Evolutionary conservation across 306 rosid genomes (phyloP).

Genomic region (Cucumis hystrix): DNA sequence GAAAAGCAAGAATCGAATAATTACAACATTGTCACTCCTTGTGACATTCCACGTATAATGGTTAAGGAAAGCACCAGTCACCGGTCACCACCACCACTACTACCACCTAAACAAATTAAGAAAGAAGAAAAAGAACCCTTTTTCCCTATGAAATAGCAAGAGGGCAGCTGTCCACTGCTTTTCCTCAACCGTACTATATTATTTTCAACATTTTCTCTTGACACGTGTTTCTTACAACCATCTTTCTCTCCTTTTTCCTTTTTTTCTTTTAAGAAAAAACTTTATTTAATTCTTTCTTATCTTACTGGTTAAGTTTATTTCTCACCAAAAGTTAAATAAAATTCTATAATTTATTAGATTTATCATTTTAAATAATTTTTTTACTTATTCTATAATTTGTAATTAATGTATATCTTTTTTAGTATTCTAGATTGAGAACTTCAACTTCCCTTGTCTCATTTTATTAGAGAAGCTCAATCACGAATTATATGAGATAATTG

Average conservation of each 20-base stretch:
- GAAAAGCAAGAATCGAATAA: background rate
- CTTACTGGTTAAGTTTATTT: background rate
- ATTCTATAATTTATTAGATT: too few species aligned
- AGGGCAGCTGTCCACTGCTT: background rate
- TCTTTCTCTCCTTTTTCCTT: background rate
- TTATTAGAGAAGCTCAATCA: background rate
- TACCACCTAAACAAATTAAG: background rate
- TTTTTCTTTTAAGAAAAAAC: too few species aligned
- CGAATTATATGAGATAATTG: background rate
- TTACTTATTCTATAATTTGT: too few species aligned
- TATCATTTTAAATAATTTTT: too few species aligned
- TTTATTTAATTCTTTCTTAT: background rate
- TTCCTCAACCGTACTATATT: background rate
- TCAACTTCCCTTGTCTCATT: background rate
- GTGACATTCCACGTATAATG: constrained; percentile 1
- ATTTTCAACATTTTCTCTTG: background rate
- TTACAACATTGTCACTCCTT: background rate
- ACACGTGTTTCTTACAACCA: background rate
- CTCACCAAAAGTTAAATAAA: too few species aligned
- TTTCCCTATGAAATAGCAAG: background rate
- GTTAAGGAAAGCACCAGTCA: background rate
- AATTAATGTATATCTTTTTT: too few species aligned
- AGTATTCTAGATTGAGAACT: background rate
- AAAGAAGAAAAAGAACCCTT: background rate
- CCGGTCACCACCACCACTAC: background rate